Percentiles rank a stretch among this genome's conserved stretches.
phyloP scores from a whole-genome alignment of 257 asterid genomes.

The Paraleonurus japonicus region DNA sequence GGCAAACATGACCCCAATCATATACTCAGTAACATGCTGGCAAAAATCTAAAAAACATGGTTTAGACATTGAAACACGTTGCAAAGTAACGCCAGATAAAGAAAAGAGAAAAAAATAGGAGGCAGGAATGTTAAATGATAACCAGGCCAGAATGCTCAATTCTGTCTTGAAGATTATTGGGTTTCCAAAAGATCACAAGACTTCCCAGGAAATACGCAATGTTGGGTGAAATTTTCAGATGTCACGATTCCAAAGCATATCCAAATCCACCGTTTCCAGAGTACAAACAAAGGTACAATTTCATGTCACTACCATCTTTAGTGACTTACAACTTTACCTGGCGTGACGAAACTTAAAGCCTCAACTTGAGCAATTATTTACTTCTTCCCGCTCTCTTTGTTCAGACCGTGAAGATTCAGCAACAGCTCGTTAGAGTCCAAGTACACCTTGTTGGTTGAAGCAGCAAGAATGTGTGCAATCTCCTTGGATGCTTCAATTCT shows the following conservation, averaged over 20 bases:
- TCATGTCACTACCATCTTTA: conserved; percentile 15
- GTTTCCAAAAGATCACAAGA: neutral
- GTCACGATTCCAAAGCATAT: neutral
- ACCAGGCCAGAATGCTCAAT: neutral
- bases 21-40: neutral
- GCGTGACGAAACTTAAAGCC: neutral
- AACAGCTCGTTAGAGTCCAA: conserved; percentile 75
- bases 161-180: conserved; percentile 16
- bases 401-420: conserved; percentile 73
- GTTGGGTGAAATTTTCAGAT: neutral
- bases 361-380: conserved; percentile 10
- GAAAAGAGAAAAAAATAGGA: neutral
- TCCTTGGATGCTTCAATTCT: conserved; percentile 91
- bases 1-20: no score
- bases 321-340: conserved; percentile 4
- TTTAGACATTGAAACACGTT: neutral
- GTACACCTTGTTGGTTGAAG: conserved; percentile 74
- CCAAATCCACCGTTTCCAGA: conserved; percentile 7
- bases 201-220: neutral
- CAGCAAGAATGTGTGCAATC: conserved; percentile 60
- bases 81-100: neutral
- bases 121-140: neutral
- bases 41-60: neutral
- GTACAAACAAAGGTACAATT: neutral
- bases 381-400: conserved; percentile 34